Conservation (phyloP, 139 green algal genomes). For the Chlorella sp. region DNA sequence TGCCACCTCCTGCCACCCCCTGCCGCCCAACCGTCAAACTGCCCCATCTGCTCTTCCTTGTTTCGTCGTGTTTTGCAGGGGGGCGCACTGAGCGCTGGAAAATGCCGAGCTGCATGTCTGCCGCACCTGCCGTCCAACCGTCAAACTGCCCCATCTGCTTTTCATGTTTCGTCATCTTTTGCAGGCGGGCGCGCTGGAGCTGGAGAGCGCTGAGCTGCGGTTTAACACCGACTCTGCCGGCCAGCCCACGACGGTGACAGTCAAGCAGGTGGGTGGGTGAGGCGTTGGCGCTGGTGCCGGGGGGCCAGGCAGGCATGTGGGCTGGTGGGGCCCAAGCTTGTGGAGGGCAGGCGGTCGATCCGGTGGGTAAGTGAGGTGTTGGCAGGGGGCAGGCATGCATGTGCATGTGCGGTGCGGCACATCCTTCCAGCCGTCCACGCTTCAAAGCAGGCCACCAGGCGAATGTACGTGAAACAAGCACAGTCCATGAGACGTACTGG, state of each 20-base stretch:
- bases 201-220: slow-evolving; percentile 94
- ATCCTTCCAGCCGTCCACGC: too few species aligned
- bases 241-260: slow-evolving; percentile 85
- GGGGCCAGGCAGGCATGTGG: neutral
- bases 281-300: neutral
- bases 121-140: too few species aligned
- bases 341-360: too few species aligned
- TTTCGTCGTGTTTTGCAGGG: slow-evolving; percentile 13
- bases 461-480: too few species aligned
- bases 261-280: slow-evolving; percentile 73
- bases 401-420: neutral
- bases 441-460: too few species aligned
- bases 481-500: too few species aligned
- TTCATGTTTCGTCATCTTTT: neutral
- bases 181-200: slow-evolving; percentile 81
- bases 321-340: neutral
- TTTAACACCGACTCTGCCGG: slow-evolving; percentile 89
- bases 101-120: slow-evolving; percentile 94
- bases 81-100: slow-evolving; percentile 89
- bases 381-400: too few species aligned
- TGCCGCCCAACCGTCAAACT: neutral
- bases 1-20: too few species aligned
- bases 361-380: neutral
- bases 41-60: neutral
- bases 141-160: neutral